Conservation (phyloP, 148 eudicot genomes). For the Tetragonia tetragonoides region DNA sequence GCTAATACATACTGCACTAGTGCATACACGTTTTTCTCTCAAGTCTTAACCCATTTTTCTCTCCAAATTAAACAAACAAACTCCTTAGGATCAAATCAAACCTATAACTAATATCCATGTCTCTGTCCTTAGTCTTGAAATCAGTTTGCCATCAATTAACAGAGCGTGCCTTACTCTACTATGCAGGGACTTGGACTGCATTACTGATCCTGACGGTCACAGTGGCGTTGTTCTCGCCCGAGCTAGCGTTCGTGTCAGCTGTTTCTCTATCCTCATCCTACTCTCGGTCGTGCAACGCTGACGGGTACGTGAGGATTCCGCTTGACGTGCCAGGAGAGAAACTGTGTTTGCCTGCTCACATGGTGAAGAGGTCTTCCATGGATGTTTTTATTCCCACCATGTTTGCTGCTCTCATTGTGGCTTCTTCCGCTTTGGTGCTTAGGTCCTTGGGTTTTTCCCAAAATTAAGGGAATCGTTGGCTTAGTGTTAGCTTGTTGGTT, state of each 20-base stretch:
- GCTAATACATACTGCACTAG: no score
- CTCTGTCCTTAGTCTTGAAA: conserved; percentile 11
- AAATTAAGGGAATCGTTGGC: background rate
- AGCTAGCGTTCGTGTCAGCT: conserved; percentile 31
- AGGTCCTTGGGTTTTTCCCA: conserved; percentile 31
- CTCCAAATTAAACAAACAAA: background rate
- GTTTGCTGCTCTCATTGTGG: conserved; percentile 40
- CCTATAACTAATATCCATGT: background rate
- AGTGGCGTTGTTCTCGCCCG: conserved; percentile 38
- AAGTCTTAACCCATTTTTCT: background rate
- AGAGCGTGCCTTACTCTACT: conserved; percentile 18
- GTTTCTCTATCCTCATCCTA: conserved; percentile 24
- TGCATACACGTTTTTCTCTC: no score
- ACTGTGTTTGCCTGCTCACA: conserved; percentile 34
- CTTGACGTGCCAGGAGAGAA: conserved; percentile 37
- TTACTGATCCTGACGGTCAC: conserved; percentile 32
- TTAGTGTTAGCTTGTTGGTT: background rate
- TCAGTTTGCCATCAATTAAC: conserved; percentile 14
- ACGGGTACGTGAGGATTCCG: conserved; percentile 38
- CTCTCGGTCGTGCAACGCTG: conserved; percentile 20
- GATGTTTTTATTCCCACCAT: conserved; percentile 38
- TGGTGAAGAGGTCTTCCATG: conserved; percentile 32
- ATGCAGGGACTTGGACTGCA: conserved; percentile 29
- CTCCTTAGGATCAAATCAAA: background rate
- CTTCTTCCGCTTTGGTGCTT: conserved; percentile 36